A percentile compares a stretch with the other conserved stretches of the same genome.
Evolutionary conservation across 1,284 basidiomycete species (phyloP).

Genomic region (Ceratobasidium papillatum): DNA sequence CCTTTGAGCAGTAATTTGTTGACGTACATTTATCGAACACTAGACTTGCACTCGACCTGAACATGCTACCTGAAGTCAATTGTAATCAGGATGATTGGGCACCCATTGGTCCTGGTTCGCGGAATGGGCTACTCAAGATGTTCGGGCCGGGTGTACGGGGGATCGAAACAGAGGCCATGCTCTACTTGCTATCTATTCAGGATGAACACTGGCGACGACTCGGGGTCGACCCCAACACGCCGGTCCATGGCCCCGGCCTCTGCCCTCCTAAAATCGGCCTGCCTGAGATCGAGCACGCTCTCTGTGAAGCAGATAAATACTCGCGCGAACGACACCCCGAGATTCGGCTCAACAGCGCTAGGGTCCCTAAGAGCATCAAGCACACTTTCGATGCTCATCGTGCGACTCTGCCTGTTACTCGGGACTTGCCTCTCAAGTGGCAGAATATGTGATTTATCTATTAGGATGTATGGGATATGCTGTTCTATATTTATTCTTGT

Average conservation of each 20-base stretch:
- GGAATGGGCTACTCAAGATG: constrained; percentile 63
- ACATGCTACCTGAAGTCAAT: constrained; percentile 58
- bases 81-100: constrained; percentile 70
- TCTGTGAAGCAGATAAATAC: constrained; percentile 76
- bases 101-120: constrained; percentile 65
- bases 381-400: constrained; percentile 21
- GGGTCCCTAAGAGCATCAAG: constrained; percentile 25
- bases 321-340: constrained; percentile 58
- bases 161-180: constrained; percentile 60
- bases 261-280: constrained; percentile 48
- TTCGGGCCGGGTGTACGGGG: constrained; percentile 56
- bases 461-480: background rate
- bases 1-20: background rate
- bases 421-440: background rate
- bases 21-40: background rate
- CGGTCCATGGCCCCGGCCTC: constrained; percentile 50
- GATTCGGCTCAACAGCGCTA: constrained; percentile 44
- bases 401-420: constrained; percentile 1
- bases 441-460: background rate
- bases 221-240: constrained; percentile 52
- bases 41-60: constrained; percentile 57
- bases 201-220: constrained; percentile 61
- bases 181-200: constrained; percentile 66
- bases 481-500: background rate
- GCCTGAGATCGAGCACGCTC: constrained; percentile 67